Conservation (phyloP, 495 filamentous ascomycete species). For the Talaromyces liani region DNA sequence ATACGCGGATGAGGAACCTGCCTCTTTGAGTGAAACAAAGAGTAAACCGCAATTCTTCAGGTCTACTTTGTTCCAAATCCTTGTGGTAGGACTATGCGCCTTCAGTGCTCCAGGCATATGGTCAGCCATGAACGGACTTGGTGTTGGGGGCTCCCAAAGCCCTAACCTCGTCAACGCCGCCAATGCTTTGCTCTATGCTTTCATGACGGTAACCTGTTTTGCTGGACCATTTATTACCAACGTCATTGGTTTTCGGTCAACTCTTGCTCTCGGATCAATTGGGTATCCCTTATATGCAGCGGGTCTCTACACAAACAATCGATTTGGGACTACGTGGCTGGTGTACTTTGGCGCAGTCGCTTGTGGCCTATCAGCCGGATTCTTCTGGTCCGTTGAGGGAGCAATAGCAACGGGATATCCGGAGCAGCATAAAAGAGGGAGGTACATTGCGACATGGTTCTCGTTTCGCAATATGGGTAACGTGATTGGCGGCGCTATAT, state of each 20-base stretch:
- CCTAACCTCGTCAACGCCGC: constrained; percentile 50
- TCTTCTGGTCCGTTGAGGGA: constrained; percentile 49
- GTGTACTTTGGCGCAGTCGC: constrained; percentile 44
- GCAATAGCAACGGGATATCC: constrained; percentile 49
- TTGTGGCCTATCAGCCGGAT: constrained; percentile 45
- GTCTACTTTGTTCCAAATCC: constrained; percentile 46
- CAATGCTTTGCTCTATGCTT: constrained; percentile 40
- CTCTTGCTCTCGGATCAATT: constrained; percentile 44
- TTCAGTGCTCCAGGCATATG: constrained; percentile 53
- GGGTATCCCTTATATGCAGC: constrained; percentile 50
- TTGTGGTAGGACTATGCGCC: constrained; percentile 43
- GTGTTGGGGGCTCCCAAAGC: constrained; percentile 45
- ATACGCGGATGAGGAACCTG: neutral
- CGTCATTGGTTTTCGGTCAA: constrained; percentile 38
- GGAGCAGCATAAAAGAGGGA: constrained; percentile 42
- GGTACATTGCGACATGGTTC: constrained; percentile 44
- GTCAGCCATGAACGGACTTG: constrained; percentile 49
- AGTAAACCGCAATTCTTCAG: constrained; percentile 19
- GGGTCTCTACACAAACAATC: constrained; percentile 49
- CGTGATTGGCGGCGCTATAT: constrained; percentile 46
- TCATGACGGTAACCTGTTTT: constrained; percentile 20
- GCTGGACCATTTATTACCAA: constrained; percentile 15
- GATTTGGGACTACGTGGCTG: constrained; percentile 47
- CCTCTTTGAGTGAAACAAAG: neutral
- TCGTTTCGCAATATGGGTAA: constrained; percentile 47